A percentile compares a stretch with the other conserved stretches of the same genome.
These are phyloP conservation scores for Clonostachys solani DNA, from an alignment of 2,329 filamentous ascomycete species.

Conservation along the genomic window DNA sequence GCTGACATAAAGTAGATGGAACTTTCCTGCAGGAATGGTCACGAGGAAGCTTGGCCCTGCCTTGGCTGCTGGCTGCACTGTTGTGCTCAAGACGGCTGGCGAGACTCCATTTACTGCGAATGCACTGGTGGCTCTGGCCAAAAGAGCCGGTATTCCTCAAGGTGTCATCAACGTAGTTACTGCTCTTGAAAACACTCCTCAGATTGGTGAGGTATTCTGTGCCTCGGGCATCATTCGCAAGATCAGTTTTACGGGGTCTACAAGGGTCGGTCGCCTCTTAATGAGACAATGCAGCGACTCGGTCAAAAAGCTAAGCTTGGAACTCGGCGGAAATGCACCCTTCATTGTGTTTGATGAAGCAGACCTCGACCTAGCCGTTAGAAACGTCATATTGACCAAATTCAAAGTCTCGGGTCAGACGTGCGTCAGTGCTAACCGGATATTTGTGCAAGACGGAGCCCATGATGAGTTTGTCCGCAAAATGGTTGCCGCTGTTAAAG, in stretches of 20 bases:
- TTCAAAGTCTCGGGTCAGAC: slow-evolving; percentile 52
- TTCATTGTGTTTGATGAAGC: slow-evolving; percentile 65
- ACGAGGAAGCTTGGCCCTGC: slow-evolving; percentile 37
- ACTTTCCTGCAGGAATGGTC: slow-evolving; percentile 50
- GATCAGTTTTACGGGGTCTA: slow-evolving; percentile 67
- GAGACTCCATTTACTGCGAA: slow-evolving; percentile 68
- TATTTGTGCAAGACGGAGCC: slow-evolving; percentile 38
- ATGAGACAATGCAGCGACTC: slow-evolving; percentile 55
- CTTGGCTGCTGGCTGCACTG: slow-evolving; percentile 66
- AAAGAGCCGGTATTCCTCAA: slow-evolving; percentile 59
- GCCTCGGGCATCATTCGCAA: slow-evolving; percentile 44
- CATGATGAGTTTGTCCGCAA: slow-evolving; percentile 43
- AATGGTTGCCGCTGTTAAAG: slow-evolving; percentile 44
- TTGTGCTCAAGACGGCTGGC: slow-evolving; percentile 66
- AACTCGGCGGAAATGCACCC: slow-evolving; percentile 66
- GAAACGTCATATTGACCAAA: slow-evolving; percentile 41
- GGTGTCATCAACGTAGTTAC: slow-evolving; percentile 19
- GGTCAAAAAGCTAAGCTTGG: slow-evolving; percentile 64
- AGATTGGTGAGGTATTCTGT: too few species aligned
- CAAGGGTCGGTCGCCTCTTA: slow-evolving; percentile 57
- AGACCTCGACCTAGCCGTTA: slow-evolving; percentile 55
- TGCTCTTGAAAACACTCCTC: slow-evolving; percentile 35
- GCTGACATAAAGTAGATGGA: too few species aligned
- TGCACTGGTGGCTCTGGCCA: slow-evolving; percentile 59
- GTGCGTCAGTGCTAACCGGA: slow-evolving; percentile 42